Evolutionary conservation across 2,329 filamentous ascomycete genomes (phyloP).

Genomic region (Exophiala phaeomuriformis): DNA sequence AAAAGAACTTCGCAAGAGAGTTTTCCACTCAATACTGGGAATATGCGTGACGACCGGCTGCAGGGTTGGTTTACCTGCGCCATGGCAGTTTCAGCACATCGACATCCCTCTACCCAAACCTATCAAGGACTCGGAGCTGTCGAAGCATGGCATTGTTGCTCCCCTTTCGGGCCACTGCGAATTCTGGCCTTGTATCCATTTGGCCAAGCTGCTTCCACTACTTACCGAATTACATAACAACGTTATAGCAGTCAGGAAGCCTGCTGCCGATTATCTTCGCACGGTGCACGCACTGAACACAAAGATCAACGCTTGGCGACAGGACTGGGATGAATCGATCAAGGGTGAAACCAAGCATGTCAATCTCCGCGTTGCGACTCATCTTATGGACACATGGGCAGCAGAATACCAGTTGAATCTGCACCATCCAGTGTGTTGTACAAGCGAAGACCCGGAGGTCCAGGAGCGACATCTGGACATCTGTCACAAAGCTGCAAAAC

Average conservation of each 20-base stretch:
- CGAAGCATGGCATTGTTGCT: conserved; percentile 55
- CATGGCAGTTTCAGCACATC: conserved; percentile 58
- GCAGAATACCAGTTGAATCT: conserved; percentile 45
- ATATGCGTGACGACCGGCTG: conserved; percentile 64
- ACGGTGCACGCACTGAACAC: conserved; percentile 60
- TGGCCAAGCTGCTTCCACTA: conserved; percentile 58
- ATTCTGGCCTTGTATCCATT: conserved; percentile 59
- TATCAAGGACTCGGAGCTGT: conserved; percentile 63
- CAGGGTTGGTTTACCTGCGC: conserved; percentile 70
- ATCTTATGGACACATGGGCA: conserved; percentile 46
- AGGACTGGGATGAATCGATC: conserved; percentile 53
- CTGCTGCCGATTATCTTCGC: conserved; percentile 56
- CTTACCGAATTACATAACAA: conserved; percentile 68
- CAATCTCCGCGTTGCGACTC: conserved; percentile 37
- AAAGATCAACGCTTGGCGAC: conserved; percentile 56
- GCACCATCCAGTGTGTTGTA: conserved; percentile 48
- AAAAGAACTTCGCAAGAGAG: conserved; percentile 68
- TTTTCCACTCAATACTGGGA: conserved; percentile 66
- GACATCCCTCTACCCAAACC: conserved; percentile 69
- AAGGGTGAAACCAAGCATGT: conserved; percentile 41
- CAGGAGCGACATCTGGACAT: conserved; percentile 30
- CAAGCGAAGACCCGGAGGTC: conserved; percentile 28
- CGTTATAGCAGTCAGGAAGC: conserved; percentile 63
- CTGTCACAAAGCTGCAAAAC: conserved; percentile 29
- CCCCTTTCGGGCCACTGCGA: conserved; percentile 53